Evolutionary conservation across 805 yeast genomes (phyloP).

Genomic region (Lipomyces sp.): DNA sequence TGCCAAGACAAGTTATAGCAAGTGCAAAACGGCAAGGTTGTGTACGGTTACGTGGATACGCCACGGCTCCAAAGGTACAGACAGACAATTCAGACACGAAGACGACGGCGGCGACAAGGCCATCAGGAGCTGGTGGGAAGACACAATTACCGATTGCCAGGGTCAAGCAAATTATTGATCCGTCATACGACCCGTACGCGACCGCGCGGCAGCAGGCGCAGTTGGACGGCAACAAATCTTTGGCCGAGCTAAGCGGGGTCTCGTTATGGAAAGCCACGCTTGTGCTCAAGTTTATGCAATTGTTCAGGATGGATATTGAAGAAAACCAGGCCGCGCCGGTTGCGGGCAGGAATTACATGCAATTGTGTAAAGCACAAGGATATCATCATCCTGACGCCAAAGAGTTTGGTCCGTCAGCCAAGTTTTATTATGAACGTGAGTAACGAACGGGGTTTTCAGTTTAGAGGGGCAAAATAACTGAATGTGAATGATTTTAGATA

Average conservation of each 20-base stretch:
- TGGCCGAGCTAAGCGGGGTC: conserved; percentile 28
- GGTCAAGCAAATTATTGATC: conserved; percentile 16
- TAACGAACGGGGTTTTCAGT: not conserved
- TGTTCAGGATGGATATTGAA: conserved; percentile 86
- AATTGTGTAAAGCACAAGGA: conserved; percentile 85
- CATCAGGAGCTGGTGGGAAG: conserved; percentile 1
- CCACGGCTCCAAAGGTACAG: not conserved
- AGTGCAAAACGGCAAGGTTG: not conserved
- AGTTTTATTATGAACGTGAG: conserved; percentile 71
- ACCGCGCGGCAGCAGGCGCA: not conserved
- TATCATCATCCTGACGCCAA: conserved; percentile 55
- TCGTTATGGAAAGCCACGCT: conserved; percentile 26
- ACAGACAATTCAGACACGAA: not conserved
- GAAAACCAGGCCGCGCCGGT: conserved; percentile 89
- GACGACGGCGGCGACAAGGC: not conserved
- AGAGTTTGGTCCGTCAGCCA: conserved; percentile 71
- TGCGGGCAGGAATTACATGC: conserved; percentile 87
- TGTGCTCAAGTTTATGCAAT: conserved; percentile 38
- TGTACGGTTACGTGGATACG: not conserved
- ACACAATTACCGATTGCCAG: conserved; percentile 24
- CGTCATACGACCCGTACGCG: conserved; percentile 29
- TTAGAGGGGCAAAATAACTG: too few relatives aligned
- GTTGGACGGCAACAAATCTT: conserved; percentile 15
- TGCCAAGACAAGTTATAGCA: not conserved
- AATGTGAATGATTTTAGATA: conserved; percentile 46